phyloP scores from a whole-genome alignment of 495 filamentous ascomycete species.

The Immersiella caudata region DNA sequence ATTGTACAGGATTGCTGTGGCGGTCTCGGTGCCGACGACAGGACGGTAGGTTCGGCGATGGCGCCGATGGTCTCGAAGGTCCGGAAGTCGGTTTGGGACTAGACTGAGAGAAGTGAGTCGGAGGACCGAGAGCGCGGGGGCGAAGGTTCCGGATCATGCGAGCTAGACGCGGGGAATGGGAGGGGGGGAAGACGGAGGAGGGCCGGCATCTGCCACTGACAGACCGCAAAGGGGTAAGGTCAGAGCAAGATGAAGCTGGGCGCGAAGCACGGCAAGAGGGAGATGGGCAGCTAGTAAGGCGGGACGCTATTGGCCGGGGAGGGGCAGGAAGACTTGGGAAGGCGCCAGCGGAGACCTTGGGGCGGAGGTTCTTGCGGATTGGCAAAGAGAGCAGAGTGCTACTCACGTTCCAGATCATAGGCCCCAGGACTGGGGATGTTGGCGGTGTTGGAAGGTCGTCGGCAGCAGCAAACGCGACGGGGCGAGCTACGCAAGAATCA shows the following conservation, averaged over 20 bases:
- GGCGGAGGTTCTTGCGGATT: background rate
- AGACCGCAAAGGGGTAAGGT: background rate
- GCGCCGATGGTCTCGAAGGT: background rate
- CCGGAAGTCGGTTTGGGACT: slow-evolving; percentile 15
- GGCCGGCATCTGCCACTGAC: background rate
- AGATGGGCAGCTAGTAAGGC: background rate
- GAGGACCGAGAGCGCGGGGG: background rate
- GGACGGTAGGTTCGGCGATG: slow-evolving; percentile 37
- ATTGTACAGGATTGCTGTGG: slow-evolving; percentile 41
- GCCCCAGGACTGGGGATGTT: background rate
- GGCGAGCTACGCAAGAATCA: slow-evolving; percentile 17
- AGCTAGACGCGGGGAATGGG: slow-evolving; percentile 6
- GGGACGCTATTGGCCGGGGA: background rate
- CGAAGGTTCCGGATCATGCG: background rate
- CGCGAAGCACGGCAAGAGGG: background rate
- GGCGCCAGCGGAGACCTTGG: background rate
- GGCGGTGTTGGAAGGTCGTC: slow-evolving; percentile 4
- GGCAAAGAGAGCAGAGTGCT: background rate
- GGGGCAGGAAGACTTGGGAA: slow-evolving; percentile 1
- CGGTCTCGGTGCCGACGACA: slow-evolving; percentile 30
- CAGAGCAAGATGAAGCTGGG: background rate
- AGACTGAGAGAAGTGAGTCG: slow-evolving; percentile 9
- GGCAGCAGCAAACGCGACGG: slow-evolving; percentile 19
- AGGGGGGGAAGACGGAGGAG: background rate
- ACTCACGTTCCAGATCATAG: slow-evolving; percentile 10